Evolutionary conservation across 1,284 basidiomycete species (phyloP), one percentile per base, ranked within the genome.

Genomic region (Somion occarium): DNA sequence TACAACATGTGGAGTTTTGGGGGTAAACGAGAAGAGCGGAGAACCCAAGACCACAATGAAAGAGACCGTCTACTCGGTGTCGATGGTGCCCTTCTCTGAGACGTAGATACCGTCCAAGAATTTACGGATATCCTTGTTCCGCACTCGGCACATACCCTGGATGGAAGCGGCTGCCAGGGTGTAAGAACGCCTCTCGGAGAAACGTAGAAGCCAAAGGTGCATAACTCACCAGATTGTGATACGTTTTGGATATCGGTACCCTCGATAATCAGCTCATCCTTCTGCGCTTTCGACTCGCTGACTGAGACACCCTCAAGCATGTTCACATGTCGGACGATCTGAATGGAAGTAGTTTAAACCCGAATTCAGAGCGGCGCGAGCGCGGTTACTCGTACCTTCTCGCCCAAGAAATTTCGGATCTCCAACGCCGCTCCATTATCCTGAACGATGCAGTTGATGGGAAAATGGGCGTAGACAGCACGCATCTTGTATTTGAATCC

Each of bases 401-500:
- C 91, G 62, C 95, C 93, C 70, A 97, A 79, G 80, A 98, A 99
- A 80, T 99, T 99, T 66, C 98, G 88, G 76, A 99, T 99, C 74
- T 99, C 96, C 54, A 98, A 73, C 49, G 85, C 77, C 51, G 69
- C 69, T 53, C 92, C 93, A 62, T 76, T 75, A 42, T 90, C 87
- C 70, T 90, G 86, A 68, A 98, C 93, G 73, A 99, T 98, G 70
- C 92, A 89, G 82, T 99, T 99, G 82, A 99, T 98, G 60, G 97
- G 97, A 83, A 99, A 99, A 83, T 99, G 97, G 66, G 97, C 97
- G 71, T 99, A 99, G 54, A 99, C 97, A 37, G 95, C 81, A 65
- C 93, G 91, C 93, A 98, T 96, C 88, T 99, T 99, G 86, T 99
- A 99, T 68, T 88, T 86, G 88, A 98, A 99, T 58, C 96, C 97